A percentile compares a stretch with the other conserved stretches of the same genome.
These are phyloP conservation scores for Graphilbum sp. DNA, from an alignment of 2,329 filamentous ascomycete genomes.

Conservation along the genomic window DNA sequence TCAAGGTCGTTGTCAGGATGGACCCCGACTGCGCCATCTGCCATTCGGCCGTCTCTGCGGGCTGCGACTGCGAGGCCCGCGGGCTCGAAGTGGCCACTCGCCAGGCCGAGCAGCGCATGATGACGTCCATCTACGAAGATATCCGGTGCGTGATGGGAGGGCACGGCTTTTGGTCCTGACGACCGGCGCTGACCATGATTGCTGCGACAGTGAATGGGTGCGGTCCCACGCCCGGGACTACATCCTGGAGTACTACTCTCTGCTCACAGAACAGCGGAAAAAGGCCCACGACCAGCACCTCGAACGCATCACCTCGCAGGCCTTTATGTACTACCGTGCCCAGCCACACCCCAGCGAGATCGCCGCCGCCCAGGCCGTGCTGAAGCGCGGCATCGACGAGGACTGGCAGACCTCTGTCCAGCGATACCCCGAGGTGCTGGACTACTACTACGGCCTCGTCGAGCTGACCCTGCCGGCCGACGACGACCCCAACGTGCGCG, in stretches of 20 bases:
- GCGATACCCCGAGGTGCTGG: slow-evolving; percentile 64
- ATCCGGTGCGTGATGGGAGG: slow-evolving; percentile 51
- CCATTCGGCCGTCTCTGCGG: slow-evolving; percentile 37
- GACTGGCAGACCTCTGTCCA: slow-evolving; percentile 65
- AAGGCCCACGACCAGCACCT: slow-evolving; percentile 37
- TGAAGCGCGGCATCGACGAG: slow-evolving; percentile 61
- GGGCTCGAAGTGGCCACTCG: slow-evolving; percentile 45
- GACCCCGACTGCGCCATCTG: slow-evolving; percentile 56
- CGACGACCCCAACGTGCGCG: slow-evolving; percentile 39
- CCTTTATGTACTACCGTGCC: slow-evolving; percentile 39
- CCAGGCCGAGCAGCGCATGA: slow-evolving; percentile 47
- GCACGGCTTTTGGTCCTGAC: background rate
- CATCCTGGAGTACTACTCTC: slow-evolving; percentile 47
- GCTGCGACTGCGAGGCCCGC: slow-evolving; percentile 51
- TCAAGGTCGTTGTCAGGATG: slow-evolving; percentile 42
- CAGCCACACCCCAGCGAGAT: slow-evolving; percentile 47
- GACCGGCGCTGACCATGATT: too few species aligned
- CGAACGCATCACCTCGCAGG: slow-evolving; percentile 36
- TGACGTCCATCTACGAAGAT: slow-evolving; percentile 44
- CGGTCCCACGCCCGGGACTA: slow-evolving; percentile 50
- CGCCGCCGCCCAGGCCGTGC: slow-evolving; percentile 42
- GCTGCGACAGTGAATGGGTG: slow-evolving; percentile 49
- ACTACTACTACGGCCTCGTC: slow-evolving; percentile 63
- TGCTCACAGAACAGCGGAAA: slow-evolving; percentile 45
- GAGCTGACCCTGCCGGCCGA: slow-evolving; percentile 48